Conservation (phyloP, 257 asterid species). For the Mitragyna speciosa region DNA sequence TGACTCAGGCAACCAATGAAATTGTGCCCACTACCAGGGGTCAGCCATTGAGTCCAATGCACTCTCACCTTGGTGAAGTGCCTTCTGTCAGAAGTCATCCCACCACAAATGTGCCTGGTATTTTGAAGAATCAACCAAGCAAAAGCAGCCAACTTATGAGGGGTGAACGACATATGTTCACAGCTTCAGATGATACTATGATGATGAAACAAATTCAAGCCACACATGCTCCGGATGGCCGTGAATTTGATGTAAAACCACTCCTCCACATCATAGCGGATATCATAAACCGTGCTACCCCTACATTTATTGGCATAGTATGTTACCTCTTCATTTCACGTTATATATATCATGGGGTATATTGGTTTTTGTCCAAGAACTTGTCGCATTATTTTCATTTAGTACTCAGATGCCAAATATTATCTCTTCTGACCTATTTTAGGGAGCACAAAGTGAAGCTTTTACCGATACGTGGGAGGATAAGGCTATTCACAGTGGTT, state of each 20-base stretch:
- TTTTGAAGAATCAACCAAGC: conserved; percentile 5
- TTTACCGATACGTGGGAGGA: conserved; percentile 37
- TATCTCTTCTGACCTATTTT: background rate
- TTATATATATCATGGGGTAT: background rate
- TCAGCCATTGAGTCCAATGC: conserved; percentile 2
- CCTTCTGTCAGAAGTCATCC: conserved; percentile 2
- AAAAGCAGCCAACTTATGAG: conserved; percentile 24
- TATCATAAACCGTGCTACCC: conserved; percentile 47
- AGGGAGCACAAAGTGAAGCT: conserved; percentile 30
- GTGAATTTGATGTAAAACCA: conserved; percentile 53
- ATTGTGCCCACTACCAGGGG: background rate
- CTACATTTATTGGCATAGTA: conserved; percentile 24
- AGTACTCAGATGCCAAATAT: background rate
- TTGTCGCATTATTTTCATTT: too few relatives aligned
- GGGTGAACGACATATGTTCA: conserved; percentile 42
- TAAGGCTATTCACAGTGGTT: conserved; percentile 32
- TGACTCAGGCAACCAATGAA: background rate
- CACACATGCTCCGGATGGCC: conserved; percentile 55
- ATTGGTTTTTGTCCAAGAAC: background rate
- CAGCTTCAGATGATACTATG: conserved; percentile 50
- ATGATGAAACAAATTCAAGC: conserved; percentile 50
- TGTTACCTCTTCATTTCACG: background rate
- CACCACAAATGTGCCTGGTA: conserved; percentile 12
- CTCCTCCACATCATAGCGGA: conserved; percentile 58
- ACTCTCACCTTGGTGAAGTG: conserved; percentile 24